Base-by-base conservation (phyloP, 179 eudicot species). In the Heliamphora pulchella region DNA sequence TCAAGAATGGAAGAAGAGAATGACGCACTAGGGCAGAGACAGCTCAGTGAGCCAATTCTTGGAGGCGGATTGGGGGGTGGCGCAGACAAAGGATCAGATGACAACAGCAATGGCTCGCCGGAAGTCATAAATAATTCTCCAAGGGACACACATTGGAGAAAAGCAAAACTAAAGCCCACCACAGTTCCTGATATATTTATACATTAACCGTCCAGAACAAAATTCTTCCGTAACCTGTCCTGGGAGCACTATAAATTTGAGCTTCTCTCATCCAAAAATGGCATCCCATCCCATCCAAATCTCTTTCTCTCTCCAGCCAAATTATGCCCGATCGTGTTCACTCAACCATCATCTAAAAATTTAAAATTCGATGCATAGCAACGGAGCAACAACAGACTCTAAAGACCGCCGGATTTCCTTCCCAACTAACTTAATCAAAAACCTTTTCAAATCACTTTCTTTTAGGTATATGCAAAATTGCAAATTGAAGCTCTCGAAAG, bases 81-180 rank as follows among this genome's bases (percentile, higher is more conserved):
- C 41, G 31, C 77, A 43, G 85, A 82, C 20, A 59, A 62, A 61
- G 79, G 75, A 58, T 82, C 87, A 58, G 89, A 79, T 15, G 73
- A 64, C 4, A 83, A 62, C 66, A 86, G 82, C 80, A 90, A 83
- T 10, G 88, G 91, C 81, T 83, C 82, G 72, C 77, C 88, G 57
- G 91, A 83, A 88, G 76, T 89, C 94, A 92, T 91, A 87, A 75
- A 91, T 80, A 82, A 75, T 67, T 80, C 84, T 80, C 84, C 90
- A 82, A 82, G 50, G 50, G 53, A 58, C n/a, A 53, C 75, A 85
- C 92, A 87, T 84, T 81, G 87, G 85, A 84, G 83, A 83, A 83
- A 71, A 81, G 50, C 82, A 80, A 75, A 43, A 69, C 54, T 51
- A 72, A 76, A 70, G 2, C 76, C 78, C 63, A 77, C 68, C 81